Evolutionary conservation across 208 protist genomes (phyloP), one percentile per base, ranked within the genome.

Genomic region (Borovskyia barvae): DNA sequence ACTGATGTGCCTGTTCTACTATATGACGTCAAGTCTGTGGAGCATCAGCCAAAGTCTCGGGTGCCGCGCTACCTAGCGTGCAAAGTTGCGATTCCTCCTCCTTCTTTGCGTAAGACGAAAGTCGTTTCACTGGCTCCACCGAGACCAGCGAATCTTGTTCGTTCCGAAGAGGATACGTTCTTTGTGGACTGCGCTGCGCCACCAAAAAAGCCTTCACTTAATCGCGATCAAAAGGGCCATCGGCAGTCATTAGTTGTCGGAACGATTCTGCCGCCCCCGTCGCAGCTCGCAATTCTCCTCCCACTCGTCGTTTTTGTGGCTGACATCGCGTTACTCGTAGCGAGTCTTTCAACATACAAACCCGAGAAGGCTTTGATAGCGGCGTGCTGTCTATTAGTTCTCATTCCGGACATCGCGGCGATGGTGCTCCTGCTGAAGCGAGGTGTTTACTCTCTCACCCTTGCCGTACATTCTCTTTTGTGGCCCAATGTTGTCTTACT

Each of bases 401-500:
- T 85, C 5, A 61, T 72, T 1, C 77, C 86, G 5, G 75, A 90
- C 60, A 58, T 85, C 19, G 53, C 72, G 0, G 63, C 66, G 12
- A 57, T 90, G 11, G 37, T 76, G 1, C 58, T 84, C 22, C 43
- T 90, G n/a, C 39, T 88, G 19, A 85, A 80, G 41, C 60, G 73
- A 12, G 72, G 68, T 24, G 58, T 72, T 17, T 60, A 77, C 56
- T 77, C 72, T 0, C 68, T 69, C 20, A 77, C 79, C 7, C 45
- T 84, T 17, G 82, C 78, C 5, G 41, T 90, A 20, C 80, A 93
- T 53, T 46, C 82, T 25, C 53, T 82, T 33, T 46, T 90, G 26
- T 89, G 86, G 80, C 66, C 80, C 2, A 74, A 68, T 30, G 51
- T 87, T 26, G 62, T 75, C 7, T 45, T 93, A 6, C 48, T 82